phyloP scores from a whole-genome alignment of 2,329 filamentous ascomycete genomes.

The Pleochaeta shiraiana region DNA sequence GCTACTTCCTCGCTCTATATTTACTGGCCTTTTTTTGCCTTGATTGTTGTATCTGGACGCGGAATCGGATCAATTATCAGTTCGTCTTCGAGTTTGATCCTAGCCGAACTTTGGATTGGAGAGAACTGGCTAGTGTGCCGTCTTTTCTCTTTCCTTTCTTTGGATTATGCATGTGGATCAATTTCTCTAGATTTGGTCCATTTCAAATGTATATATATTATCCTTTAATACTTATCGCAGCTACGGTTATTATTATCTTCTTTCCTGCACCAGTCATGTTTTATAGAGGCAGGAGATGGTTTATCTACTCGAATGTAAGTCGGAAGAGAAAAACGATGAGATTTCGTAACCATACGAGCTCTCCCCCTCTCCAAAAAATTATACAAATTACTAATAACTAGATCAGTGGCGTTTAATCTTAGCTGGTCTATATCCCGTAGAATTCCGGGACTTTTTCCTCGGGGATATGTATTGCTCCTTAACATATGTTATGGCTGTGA shows the following conservation, averaged over 20 bases:
- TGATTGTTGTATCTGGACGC: slow-evolving; percentile 64
- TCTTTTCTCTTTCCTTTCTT: slow-evolving; percentile 61
- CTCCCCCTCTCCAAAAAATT: too few relatives aligned
- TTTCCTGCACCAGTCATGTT: slow-evolving; percentile 56
- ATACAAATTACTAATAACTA: slow-evolving; percentile 18
- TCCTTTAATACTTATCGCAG: slow-evolving; percentile 54
- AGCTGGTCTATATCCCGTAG: slow-evolving; percentile 76
- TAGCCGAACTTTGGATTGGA: slow-evolving; percentile 71
- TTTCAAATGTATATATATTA: slow-evolving; percentile 63
- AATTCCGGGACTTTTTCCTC: slow-evolving; percentile 93
- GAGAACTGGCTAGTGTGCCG: slow-evolving; percentile 67
- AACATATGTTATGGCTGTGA: slow-evolving; percentile 70
- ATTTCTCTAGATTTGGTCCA: slow-evolving; percentile 50
- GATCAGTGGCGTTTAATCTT: slow-evolving; percentile 60
- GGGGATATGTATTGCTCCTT: slow-evolving; percentile 96
- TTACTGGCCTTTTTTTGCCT: slow-evolving; percentile 70
- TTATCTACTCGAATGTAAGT: slow-evolving; percentile 69
- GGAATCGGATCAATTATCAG: slow-evolving; percentile 77
- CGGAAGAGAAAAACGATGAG: background rate
- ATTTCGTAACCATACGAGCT: background rate
- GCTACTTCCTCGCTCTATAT: slow-evolving; percentile 69
- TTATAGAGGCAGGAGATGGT: slow-evolving; percentile 61
- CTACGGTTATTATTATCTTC: slow-evolving; percentile 48
- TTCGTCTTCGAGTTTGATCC: slow-evolving; percentile 96
- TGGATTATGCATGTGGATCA: slow-evolving; percentile 71